phyloP scores from a whole-genome alignment of 768 basidiomycete species.

The Leccinum uliginosum region DNA sequence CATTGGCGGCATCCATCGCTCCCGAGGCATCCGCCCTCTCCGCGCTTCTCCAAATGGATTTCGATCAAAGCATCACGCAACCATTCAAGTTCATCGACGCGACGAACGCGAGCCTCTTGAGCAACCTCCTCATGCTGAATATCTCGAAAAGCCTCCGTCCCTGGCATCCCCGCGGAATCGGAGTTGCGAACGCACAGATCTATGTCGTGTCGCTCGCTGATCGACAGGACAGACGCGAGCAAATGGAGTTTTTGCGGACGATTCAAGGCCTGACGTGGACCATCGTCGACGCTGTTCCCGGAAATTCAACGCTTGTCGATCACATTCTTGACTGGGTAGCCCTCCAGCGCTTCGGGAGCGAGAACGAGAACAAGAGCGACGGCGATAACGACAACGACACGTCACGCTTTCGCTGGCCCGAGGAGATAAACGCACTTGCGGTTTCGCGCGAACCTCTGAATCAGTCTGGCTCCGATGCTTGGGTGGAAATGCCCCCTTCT shows the following conservation, averaged over 20 bases:
- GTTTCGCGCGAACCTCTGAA: conserved; percentile 5
- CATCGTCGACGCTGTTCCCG: conserved; percentile 46
- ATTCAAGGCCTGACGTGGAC: conserved; percentile 49
- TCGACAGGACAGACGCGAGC: conserved; percentile 49
- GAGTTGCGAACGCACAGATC: conserved; percentile 36
- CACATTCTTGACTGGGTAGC: conserved; percentile 43
- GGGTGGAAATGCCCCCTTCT: conserved; percentile 9
- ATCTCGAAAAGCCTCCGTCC: neutral
- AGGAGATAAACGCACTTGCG: conserved; percentile 29
- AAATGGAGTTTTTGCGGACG: conserved; percentile 54
- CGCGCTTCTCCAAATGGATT: conserved; percentile 14
- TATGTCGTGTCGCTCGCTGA: conserved; percentile 59
- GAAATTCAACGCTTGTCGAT: conserved; percentile 35
- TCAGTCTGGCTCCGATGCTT: conserved; percentile 21
- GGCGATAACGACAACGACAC: neutral
- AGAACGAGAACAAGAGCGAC: too few species aligned
- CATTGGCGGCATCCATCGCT: conserved; percentile 4
- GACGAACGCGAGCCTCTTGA: neutral
- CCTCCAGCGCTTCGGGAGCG: conserved; percentile 1
- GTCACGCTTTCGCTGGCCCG: conserved; percentile 37
- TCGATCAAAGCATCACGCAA: conserved; percentile 2
- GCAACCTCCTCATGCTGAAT: neutral
- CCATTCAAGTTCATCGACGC: neutral
- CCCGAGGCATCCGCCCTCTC: conserved; percentile 12
- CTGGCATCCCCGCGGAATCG: conserved; percentile 24